A percentile compares a stretch with the other conserved stretches of the same genome.
These are phyloP conservation scores for Fusarium pseudocircinatum DNA, from an alignment of 2,329 filamentous ascomycete genomes.

Conservation along the genomic window DNA sequence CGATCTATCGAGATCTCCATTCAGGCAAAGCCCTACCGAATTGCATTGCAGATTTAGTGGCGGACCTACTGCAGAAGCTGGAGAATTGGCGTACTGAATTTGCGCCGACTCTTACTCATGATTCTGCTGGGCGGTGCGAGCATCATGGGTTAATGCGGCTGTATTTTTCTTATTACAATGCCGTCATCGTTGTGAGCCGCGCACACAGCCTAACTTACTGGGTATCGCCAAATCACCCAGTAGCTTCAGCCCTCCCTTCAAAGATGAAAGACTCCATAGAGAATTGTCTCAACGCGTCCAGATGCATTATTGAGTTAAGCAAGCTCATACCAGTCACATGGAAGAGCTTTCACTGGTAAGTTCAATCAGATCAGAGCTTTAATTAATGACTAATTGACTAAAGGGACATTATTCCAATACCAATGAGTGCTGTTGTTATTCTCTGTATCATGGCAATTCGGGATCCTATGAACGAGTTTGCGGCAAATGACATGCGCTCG, in stretches of 20 bases:
- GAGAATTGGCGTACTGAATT: background rate
- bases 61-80: background rate
- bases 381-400: background rate
- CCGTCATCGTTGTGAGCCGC: background rate
- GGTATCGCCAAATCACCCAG: background rate
- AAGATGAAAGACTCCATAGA: background rate
- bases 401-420: background rate
- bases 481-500: background rate
- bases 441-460: background rate
- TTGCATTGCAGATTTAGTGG: background rate
- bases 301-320: background rate
- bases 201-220: background rate
- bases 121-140: background rate
- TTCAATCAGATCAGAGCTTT: accelerated
- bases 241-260: background rate
- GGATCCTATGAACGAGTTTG: background rate
- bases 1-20: background rate
- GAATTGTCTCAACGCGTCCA: background rate
- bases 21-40: background rate
- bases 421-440: background rate
- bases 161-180: background rate
- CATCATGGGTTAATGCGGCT: background rate
- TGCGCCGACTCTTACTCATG: background rate
- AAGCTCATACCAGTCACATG: background rate
- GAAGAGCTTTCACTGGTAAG: background rate